Conservation (phyloP, 345 rosid species). For the Mercurialis annua region DNA sequence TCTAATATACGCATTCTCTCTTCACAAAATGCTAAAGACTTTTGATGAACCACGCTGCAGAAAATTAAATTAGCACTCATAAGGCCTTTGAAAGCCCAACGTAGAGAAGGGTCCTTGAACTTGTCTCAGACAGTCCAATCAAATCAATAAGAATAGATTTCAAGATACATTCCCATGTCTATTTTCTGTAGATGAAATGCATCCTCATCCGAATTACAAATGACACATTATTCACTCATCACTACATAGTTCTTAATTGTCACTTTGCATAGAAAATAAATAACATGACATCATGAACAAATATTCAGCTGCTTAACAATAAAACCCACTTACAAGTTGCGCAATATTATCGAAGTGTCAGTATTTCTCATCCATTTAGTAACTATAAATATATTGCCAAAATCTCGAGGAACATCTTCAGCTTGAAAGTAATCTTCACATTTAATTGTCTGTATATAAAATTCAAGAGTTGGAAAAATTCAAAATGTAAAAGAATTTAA, state of each 20-base stretch:
- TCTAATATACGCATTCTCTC: too few species aligned
- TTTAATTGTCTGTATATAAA: slow-evolving; percentile 48
- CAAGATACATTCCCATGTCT: neutral
- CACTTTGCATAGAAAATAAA: neutral
- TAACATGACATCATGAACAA: neutral
- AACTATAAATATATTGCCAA: slow-evolving; percentile 58
- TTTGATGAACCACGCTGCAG: too few species aligned
- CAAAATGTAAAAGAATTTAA: too few species aligned
- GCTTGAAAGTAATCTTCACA: slow-evolving; percentile 87
- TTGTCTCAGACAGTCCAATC: too few species aligned
- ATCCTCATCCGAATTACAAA: neutral
- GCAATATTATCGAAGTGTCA: slow-evolving; percentile 56
- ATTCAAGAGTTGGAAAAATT: slow-evolving; percentile 10
- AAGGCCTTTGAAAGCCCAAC: too few species aligned
- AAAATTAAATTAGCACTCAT: too few species aligned
- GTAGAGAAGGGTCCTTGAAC: too few species aligned
- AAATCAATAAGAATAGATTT: too few species aligned
- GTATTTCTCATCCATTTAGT: slow-evolving; percentile 59
- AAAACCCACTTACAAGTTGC: slow-evolving; percentile 63
- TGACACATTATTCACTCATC: neutral
- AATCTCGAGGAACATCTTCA: slow-evolving; percentile 70
- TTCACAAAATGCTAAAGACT: too few species aligned
- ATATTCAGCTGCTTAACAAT: neutral
- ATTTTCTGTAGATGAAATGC: neutral
- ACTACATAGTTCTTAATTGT: neutral